These are phyloP conservation scores for Yamadazyma takamatsuzukensis DNA, from an alignment of 805 yeast species.

Conservation along the genomic window DNA sequence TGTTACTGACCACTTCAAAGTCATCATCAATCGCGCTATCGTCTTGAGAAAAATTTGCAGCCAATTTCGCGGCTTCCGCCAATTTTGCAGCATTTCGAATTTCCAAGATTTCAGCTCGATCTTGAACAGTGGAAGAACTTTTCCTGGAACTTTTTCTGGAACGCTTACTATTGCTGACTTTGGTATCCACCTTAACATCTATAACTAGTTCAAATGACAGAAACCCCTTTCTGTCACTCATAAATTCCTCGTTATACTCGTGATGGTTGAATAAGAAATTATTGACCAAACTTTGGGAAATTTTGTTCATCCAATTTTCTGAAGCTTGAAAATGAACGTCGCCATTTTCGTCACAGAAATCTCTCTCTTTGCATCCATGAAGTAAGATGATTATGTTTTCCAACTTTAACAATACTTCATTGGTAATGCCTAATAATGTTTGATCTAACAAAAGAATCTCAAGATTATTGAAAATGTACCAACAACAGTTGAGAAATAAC, in stretches of 20 bases:
- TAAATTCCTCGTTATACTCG: slow-evolving; percentile 27
- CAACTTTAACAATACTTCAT: slow-evolving; percentile 20
- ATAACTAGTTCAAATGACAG: slow-evolving; percentile 32
- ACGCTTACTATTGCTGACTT: slow-evolving; percentile 16
- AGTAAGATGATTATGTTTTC: slow-evolving; percentile 27
- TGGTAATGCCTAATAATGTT: slow-evolving; percentile 23
- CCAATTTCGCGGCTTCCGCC: slow-evolving; percentile 12
- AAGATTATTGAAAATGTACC: slow-evolving; percentile 65
- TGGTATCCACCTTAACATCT: slow-evolving; percentile 24
- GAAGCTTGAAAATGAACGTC: slow-evolving; percentile 14
- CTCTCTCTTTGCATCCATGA: slow-evolving; percentile 22
- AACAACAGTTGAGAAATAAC: slow-evolving; percentile 57
- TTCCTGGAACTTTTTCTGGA: slow-evolving; percentile 17
- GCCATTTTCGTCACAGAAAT: slow-evolving; percentile 13
- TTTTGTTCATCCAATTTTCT: slow-evolving; percentile 18
- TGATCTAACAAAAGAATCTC: slow-evolving; percentile 55
- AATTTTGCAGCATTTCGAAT: slow-evolving; percentile 22
- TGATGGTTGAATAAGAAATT: slow-evolving; percentile 18
- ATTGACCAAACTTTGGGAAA: slow-evolving; percentile 15
- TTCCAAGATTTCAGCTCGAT: slow-evolving; percentile 16
- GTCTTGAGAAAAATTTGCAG: slow-evolving; percentile 16
- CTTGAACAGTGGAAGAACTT: slow-evolving; percentile 19
- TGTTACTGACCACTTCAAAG: slow-evolving; percentile 24
- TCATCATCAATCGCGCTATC: slow-evolving; percentile 18
- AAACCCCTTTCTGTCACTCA: slow-evolving; percentile 32